A percentile compares a stretch with the other conserved stretches of the same genome.
These are phyloP conservation scores for Quercus phellos DNA, from an alignment of 331 rosid genomes.

Conservation along the genomic window DNA sequence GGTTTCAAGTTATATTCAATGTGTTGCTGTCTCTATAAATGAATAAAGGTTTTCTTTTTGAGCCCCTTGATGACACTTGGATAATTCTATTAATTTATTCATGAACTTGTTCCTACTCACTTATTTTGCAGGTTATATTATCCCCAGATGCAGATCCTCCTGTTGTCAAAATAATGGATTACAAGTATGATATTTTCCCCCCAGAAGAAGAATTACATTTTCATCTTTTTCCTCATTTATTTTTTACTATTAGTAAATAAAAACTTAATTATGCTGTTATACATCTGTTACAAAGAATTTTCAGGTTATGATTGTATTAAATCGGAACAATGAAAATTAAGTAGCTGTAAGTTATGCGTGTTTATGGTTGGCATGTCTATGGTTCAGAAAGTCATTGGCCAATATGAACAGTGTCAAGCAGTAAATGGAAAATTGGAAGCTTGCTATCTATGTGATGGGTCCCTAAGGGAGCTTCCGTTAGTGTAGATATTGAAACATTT, in stretches of 20 bases:
- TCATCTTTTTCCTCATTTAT: not conserved
- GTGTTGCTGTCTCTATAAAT: not conserved
- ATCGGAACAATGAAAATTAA: not conserved
- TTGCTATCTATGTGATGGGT: not conserved
- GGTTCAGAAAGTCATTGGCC: not conserved
- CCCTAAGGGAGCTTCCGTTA: not conserved
- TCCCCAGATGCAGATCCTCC: conserved; percentile 98
- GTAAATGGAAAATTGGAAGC: not conserved
- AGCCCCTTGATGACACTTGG: not conserved
- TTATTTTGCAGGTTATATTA: conserved; percentile 63
- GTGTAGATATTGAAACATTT: not conserved
- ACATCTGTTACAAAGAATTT: not conserved
- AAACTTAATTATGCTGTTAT: not conserved
- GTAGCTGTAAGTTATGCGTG: not conserved
- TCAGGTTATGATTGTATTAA: not conserved
- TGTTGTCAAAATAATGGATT: conserved; percentile 89
- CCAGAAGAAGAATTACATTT: not conserved
- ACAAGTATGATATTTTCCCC: conserved; percentile 48
- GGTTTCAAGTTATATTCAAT: not conserved
- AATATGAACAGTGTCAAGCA: not conserved
- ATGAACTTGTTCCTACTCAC: conserved; percentile 13
- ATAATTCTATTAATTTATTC: not conserved
- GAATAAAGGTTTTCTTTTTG: not conserved
- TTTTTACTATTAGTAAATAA: not conserved
- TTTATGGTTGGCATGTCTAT: conserved; percentile 7